A percentile compares a stretch with the other conserved stretches of the same genome.
These are phyloP conservation scores for Cutaneotrichosporon sp. DNA, from an alignment of 1,284 basidiomycete genomes.

Conservation along the genomic window DNA sequence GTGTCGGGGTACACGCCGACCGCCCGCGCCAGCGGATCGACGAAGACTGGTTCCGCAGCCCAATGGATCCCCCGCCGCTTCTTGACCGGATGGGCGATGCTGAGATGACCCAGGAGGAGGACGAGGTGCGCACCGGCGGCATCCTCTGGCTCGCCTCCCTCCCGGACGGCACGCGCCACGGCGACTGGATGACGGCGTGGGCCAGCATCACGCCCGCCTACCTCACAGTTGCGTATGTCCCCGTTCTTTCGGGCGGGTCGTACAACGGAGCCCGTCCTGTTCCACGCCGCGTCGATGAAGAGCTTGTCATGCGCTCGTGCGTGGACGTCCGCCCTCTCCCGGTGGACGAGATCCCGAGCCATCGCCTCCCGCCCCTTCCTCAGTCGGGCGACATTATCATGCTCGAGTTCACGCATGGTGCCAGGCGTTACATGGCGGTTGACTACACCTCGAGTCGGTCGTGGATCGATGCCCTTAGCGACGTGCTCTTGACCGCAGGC, in stretches of 20 bases:
- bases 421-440: constrained; percentile 44
- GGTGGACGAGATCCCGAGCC: constrained; percentile 40
- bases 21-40: constrained; percentile 11
- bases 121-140: constrained; percentile 32
- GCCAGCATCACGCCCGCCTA: constrained; percentile 29
- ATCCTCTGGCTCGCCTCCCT: constrained; percentile 42
- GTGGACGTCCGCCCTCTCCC: constrained; percentile 44
- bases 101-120: constrained; percentile 33
- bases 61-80: constrained; percentile 26
- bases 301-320: constrained; percentile 38
- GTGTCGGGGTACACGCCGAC: constrained; percentile 17
- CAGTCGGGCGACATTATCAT: constrained; percentile 47
- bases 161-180: constrained; percentile 27
- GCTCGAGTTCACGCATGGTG: constrained; percentile 42
- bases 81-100: constrained; percentile 45
- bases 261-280: constrained; percentile 23
- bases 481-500: constrained; percentile 39
- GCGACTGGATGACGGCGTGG: constrained; percentile 46
- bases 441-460: constrained; percentile 44
- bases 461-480: constrained; percentile 50
- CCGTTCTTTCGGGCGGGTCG: constrained; percentile 5
- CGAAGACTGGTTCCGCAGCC: constrained; percentile 18
- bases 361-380: constrained; percentile 40
- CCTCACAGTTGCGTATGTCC: constrained; percentile 30
- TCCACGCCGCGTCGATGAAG: constrained; percentile 31